phyloP scores from a whole-genome alignment of 2,329 filamentous ascomycete species.

The Ophiocordyceps australis region DNA sequence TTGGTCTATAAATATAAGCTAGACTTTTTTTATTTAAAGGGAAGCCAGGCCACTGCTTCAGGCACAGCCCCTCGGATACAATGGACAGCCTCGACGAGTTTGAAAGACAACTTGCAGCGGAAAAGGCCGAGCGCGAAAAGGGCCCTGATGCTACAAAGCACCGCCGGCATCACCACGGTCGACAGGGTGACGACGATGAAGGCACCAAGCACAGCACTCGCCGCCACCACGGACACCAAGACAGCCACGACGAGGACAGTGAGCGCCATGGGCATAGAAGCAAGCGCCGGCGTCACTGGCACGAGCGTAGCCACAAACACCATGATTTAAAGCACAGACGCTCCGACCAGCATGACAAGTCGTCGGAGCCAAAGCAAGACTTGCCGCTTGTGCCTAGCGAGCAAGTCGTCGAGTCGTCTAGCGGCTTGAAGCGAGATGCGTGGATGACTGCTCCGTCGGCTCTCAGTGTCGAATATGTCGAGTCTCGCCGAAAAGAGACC shows the following conservation, averaged over 20 bases:
- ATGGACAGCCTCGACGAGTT: slow-evolving; percentile 52
- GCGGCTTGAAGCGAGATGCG: slow-evolving; percentile 49
- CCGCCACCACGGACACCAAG: slow-evolving; percentile 17
- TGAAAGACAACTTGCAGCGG: slow-evolving; percentile 55
- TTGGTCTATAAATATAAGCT: too few species aligned
- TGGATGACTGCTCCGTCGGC: slow-evolving; percentile 90
- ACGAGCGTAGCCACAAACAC: slow-evolving; percentile 32
- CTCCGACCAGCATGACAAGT: slow-evolving; percentile 16
- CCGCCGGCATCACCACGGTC: slow-evolving; percentile 23
- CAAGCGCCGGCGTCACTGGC: slow-evolving; percentile 41
- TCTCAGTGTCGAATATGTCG: slow-evolving; percentile 68
- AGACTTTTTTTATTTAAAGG: too few species aligned
- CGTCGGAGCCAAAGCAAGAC: slow-evolving; percentile 28
- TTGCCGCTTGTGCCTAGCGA: slow-evolving; percentile 21
- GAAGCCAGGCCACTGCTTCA: too few species aligned
- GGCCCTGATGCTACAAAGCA: slow-evolving; percentile 26
- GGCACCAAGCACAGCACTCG: slow-evolving; percentile 12
- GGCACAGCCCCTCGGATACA: too few species aligned
- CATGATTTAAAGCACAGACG: slow-evolving; percentile 19
- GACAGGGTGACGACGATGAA: slow-evolving; percentile 14
- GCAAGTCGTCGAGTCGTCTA: slow-evolving; percentile 8
- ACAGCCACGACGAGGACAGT: slow-evolving; percentile 37
- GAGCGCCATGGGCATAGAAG: slow-evolving; percentile 29
- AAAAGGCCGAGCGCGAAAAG: slow-evolving; percentile 33
- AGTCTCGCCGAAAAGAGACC: slow-evolving; percentile 33